Percentiles rank a stretch among this genome's conserved stretches.
Evolutionary conservation across 2,329 filamentous ascomycete species (phyloP).

Genomic region (Claviceps sp.): DNA sequence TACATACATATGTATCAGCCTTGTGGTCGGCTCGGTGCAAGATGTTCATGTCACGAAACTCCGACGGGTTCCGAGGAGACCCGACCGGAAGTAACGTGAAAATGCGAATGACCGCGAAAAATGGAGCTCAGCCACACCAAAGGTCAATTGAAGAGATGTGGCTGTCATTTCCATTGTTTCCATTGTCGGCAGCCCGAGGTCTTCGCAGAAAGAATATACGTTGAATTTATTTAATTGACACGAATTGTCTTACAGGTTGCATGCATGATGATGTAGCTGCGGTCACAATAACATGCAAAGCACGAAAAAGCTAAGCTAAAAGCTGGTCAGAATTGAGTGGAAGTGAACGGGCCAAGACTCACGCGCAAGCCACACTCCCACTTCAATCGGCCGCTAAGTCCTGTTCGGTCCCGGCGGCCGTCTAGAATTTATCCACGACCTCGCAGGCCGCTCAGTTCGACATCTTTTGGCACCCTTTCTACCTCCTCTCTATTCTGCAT

Average conservation of each 20-base stretch:
- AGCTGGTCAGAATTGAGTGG: not conserved
- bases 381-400: not conserved
- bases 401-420: slow-evolving; percentile 7
- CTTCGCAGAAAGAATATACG: not conserved
- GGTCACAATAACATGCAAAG: not conserved
- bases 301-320: not conserved
- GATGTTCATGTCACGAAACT: slow-evolving; percentile 8
- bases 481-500: slow-evolving; percentile 7
- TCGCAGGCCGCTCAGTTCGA: slow-evolving; percentile 5
- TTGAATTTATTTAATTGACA: no score
- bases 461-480: slow-evolving; percentile 1
- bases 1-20: not conserved
- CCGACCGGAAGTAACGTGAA: slow-evolving; percentile 9
- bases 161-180: slow-evolving; percentile 6
- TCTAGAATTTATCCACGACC: slow-evolving; percentile 10
- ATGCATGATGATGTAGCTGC: not conserved
- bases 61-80: slow-evolving; percentile 18
- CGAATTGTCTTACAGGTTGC: no score
- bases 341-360: not conserved
- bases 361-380: slow-evolving; percentile 4
- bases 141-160: slow-evolving; percentile 2
- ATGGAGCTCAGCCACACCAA: slow-evolving; percentile 8
- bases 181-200: not conserved
- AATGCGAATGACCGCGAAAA: slow-evolving; percentile 7
- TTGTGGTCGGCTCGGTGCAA: not conserved